Percentiles rank a stretch among this genome's conserved stretches.
Conservation (phyloP, 2,329 filamentous ascomycete species). For the Diaporthe eres region DNA sequence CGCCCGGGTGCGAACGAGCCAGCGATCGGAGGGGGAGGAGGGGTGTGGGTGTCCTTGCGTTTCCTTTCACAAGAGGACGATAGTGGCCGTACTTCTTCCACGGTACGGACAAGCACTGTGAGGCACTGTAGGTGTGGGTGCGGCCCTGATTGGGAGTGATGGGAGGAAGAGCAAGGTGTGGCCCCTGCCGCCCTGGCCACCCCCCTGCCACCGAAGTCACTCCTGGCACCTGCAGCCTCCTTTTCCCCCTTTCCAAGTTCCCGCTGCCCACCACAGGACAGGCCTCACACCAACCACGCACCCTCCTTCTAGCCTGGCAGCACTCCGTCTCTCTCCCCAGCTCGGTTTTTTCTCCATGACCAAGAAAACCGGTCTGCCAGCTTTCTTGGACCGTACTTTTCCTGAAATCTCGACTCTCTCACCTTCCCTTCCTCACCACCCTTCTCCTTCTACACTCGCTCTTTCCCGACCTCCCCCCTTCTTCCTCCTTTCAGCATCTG, state of each 20-base stretch:
- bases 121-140: conserved; percentile 22
- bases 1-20: background rate
- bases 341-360: conserved; percentile 31
- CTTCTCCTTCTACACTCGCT: conserved; percentile 40
- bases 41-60: conserved; percentile 4
- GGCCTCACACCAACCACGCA: conserved; percentile 23
- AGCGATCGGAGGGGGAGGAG: background rate
- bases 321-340: conserved; percentile 10
- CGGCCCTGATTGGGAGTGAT: conserved; percentile 24
- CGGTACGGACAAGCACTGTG: background rate
- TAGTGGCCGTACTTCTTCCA: background rate
- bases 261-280: conserved; percentile 29
- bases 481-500: conserved; percentile 43
- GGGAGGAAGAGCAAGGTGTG: conserved; percentile 10
- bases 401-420: conserved; percentile 29
- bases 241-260: conserved; percentile 43
- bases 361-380: conserved; percentile 38
- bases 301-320: conserved; percentile 26
- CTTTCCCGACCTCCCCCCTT: conserved; percentile 46
- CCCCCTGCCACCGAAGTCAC: conserved; percentile 29
- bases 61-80: background rate
- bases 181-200: conserved; percentile 25
- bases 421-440: conserved; percentile 34
- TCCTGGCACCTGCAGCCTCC: conserved; percentile 43
- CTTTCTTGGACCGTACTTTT: conserved; percentile 36